These are phyloP conservation scores for Basipetospora chlamydospora DNA, from an alignment of 2,329 filamentous ascomycete species.

Conservation along the genomic window DNA sequence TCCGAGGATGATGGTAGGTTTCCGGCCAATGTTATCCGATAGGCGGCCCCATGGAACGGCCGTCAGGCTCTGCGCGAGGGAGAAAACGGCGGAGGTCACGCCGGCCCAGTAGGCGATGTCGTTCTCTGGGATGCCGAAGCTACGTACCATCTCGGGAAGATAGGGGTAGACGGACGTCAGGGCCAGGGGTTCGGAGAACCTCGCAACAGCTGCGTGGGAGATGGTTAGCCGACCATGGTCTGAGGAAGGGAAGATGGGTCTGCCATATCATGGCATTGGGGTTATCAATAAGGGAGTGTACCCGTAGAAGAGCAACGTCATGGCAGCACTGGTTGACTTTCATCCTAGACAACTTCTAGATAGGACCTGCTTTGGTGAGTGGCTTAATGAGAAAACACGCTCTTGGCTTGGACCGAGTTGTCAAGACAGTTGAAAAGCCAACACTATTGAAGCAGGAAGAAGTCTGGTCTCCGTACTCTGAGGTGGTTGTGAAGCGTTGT, in stretches of 20 bases:
- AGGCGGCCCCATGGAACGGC: conserved; percentile 63
- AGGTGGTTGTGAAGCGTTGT: too few relatives aligned
- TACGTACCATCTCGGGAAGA: conserved; percentile 70
- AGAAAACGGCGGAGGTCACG: conserved; percentile 57
- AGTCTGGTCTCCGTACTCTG: too few relatives aligned
- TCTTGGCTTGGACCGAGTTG: not conserved
- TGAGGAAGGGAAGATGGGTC: conserved; percentile 8
- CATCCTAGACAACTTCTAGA: not conserved
- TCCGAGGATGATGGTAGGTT: conserved; percentile 63
- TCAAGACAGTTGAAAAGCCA: too few relatives aligned
- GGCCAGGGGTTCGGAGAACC: conserved; percentile 62
- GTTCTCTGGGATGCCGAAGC: conserved; percentile 56
- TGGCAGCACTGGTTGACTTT: conserved; percentile 1
- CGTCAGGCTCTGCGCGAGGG: conserved; percentile 54
- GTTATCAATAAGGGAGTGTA: too few relatives aligned
- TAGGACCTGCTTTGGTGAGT: not conserved
- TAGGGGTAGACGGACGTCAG: conserved; percentile 58
- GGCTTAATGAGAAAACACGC: not conserved
- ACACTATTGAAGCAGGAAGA: too few relatives aligned
- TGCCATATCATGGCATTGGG: conserved; percentile 17
- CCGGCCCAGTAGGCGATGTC: conserved; percentile 73
- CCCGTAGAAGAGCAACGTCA: not conserved
- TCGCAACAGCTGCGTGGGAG: conserved; percentile 47
- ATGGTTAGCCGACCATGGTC: not conserved
- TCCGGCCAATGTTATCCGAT: conserved; percentile 68